Evolutionary conservation across 2,329 filamentous ascomycete species (phyloP).

Genomic region (Pezicula carpinea): DNA sequence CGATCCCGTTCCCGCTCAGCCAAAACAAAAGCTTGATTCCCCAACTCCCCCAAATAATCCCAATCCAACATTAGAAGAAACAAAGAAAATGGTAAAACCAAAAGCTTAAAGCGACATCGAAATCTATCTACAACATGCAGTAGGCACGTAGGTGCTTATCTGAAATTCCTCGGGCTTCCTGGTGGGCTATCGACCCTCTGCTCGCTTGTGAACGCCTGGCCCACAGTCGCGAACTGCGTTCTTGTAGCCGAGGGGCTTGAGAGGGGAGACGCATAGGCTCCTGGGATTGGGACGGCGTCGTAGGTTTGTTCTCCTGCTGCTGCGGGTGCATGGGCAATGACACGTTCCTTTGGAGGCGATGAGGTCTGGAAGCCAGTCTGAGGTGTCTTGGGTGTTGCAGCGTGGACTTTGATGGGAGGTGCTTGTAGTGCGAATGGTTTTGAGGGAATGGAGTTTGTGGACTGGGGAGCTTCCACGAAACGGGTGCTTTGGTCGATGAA

Average conservation of each 20-base stretch:
- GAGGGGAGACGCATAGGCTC: constrained; percentile 63
- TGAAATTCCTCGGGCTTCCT: constrained; percentile 24
- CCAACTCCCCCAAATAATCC: too few species aligned
- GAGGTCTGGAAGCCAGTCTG: constrained; percentile 56
- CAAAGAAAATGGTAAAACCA: too few species aligned
- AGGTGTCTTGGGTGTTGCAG: constrained; percentile 66
- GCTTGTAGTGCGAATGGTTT: constrained; percentile 81
- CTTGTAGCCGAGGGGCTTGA: constrained; percentile 45
- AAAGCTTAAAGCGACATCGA: too few species aligned
- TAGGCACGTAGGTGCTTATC: too few species aligned
- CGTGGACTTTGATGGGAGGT: constrained; percentile 73
- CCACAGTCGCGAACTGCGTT: constrained; percentile 19
- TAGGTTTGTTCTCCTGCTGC: constrained; percentile 81
- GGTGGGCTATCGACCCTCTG: constrained; percentile 27
- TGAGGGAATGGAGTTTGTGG: constrained; percentile 51
- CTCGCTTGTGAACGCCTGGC: constrained; percentile 27
- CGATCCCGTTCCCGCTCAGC: too few species aligned
- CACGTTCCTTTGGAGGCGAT: constrained; percentile 27
- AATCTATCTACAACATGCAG: too few species aligned
- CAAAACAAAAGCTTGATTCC: too few species aligned
- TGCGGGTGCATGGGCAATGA: constrained; percentile 60
- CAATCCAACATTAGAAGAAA: too few species aligned
- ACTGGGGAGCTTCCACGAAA: constrained; percentile 54
- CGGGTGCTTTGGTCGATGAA: constrained; percentile 43
- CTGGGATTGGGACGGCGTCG: constrained; percentile 82